These are phyloP conservation scores for Lasiosphaeria miniovina DNA, from an alignment of 495 filamentous ascomycete species.

Conservation along the genomic window DNA sequence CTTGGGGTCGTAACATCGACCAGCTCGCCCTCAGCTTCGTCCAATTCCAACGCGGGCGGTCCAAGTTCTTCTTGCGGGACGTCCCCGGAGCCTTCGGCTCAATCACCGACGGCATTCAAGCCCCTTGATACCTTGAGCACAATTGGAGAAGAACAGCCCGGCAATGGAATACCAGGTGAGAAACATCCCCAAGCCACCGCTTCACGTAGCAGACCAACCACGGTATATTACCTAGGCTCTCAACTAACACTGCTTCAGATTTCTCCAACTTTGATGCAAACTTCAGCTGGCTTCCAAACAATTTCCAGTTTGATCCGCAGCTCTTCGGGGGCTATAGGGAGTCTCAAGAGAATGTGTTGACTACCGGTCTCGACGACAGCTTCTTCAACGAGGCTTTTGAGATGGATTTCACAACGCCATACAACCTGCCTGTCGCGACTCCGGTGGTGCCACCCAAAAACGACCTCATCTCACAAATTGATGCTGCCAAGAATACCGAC, in stretches of 20 bases:
- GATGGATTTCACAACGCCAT: constrained; percentile 70
- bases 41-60: constrained; percentile 49
- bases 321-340: constrained; percentile 94
- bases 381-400: constrained; percentile 72
- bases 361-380: constrained; percentile 26
- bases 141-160: constrained; percentile 52
- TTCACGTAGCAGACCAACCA: background rate
- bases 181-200: background rate
- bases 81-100: constrained; percentile 53
- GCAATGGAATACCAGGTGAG: constrained; percentile 19
- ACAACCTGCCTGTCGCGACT: constrained; percentile 58
- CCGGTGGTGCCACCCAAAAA: constrained; percentile 51
- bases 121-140: constrained; percentile 56
- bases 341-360: constrained; percentile 69
- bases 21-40: constrained; percentile 64
- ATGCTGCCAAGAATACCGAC: constrained; percentile 65
- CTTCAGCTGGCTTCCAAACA: constrained; percentile 79
- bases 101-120: constrained; percentile 57
- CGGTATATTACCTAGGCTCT: background rate
- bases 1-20: constrained; percentile 35
- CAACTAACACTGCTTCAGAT: constrained; percentile 24
- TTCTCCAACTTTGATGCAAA: constrained; percentile 32
- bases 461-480: constrained; percentile 71
- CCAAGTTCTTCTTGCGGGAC: constrained; percentile 76
- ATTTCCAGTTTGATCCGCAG: constrained; percentile 84